Evolutionary conservation across 352 stramenopile species (phyloP).

Genomic region (Achlya hypogyna): DNA sequence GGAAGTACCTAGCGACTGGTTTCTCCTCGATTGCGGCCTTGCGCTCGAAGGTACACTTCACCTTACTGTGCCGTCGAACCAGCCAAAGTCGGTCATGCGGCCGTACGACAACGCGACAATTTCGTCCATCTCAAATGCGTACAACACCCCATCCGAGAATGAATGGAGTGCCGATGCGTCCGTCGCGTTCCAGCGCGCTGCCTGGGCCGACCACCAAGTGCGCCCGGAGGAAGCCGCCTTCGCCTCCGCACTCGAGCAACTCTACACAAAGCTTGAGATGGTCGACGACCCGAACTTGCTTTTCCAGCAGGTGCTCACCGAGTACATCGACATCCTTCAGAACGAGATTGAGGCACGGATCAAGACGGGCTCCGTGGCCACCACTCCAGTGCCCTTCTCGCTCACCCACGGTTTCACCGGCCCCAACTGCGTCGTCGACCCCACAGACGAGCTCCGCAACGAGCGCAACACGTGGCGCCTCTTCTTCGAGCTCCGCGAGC

Average conservation of each 20-base stretch:
- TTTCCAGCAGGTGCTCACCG: slow-evolving; percentile 57
- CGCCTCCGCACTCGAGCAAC: slow-evolving; percentile 63
- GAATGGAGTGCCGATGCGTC: neutral
- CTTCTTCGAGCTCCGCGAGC: slow-evolving; percentile 57
- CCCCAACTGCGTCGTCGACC: neutral
- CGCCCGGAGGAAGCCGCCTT: slow-evolving; percentile 67
- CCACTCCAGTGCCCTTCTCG: slow-evolving; percentile 7
- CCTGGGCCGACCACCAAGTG: slow-evolving; percentile 43
- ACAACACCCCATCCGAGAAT: slow-evolving; percentile 20
- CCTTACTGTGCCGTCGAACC: slow-evolving; percentile 22
- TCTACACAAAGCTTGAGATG: slow-evolving; percentile 60
- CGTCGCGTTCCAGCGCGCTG: slow-evolving; percentile 26
- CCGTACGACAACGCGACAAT: slow-evolving; percentile 48
- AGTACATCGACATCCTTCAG: slow-evolving; percentile 74
- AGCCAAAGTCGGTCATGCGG: neutral
- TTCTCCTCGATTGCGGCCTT: slow-evolving; percentile 74
- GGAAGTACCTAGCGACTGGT: slow-evolving; percentile 65
- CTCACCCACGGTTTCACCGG: neutral
- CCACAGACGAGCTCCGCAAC: slow-evolving; percentile 45
- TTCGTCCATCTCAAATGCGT: slow-evolving; percentile 62
- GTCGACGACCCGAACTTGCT: slow-evolving; percentile 63
- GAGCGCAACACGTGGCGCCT: slow-evolving; percentile 81
- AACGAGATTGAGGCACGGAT: slow-evolving; percentile 41
- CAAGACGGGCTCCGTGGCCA: slow-evolving; percentile 12
- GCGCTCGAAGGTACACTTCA: slow-evolving; percentile 59